Evolutionary conservation across 2,329 filamentous ascomycete species (phyloP).

Genomic region (Alternaria brassicicola): DNA sequence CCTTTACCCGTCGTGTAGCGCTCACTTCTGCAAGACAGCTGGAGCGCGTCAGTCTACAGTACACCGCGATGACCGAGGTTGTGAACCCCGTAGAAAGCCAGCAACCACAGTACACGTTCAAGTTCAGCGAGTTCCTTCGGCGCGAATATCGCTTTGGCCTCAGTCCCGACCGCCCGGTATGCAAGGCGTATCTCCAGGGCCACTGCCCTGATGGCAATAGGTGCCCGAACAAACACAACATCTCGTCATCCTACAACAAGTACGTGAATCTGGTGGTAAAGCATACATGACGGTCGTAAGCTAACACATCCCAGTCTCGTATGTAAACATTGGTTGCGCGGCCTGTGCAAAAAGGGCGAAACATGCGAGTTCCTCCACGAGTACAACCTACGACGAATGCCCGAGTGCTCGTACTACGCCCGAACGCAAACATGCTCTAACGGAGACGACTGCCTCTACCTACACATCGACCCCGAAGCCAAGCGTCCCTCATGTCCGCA

Average conservation of each 20-base stretch:
- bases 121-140: conserved; percentile 84
- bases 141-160: conserved; percentile 85
- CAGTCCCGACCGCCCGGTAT: conserved; percentile 71
- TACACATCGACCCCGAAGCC: conserved; percentile 84
- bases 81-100: conserved; percentile 36
- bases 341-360: conserved; percentile 96
- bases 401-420: conserved; percentile 96
- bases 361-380: conserved; percentile 98
- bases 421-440: conserved; percentile 94
- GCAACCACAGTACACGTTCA: conserved; percentile 68
- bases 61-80: conserved; percentile 37
- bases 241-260: conserved; percentile 69
- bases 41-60: not conserved
- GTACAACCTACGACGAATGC: conserved; percentile 98
- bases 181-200: conserved; percentile 83
- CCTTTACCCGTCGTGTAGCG: not conserved
- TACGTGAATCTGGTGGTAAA: conserved; percentile 34
- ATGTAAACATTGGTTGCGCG: conserved; percentile 98
- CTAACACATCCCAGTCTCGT: conserved; percentile 65
- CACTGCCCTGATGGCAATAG: conserved; percentile 84
- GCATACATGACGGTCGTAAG: not conserved
- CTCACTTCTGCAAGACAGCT: not conserved
- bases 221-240: conserved; percentile 82
- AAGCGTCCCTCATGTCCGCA: conserved; percentile 69
- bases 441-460: conserved; percentile 93